These are phyloP conservation scores for Trichophyton verrucosum DNA, from an alignment of 2,329 filamentous ascomycete genomes.

Conservation along the genomic window DNA sequence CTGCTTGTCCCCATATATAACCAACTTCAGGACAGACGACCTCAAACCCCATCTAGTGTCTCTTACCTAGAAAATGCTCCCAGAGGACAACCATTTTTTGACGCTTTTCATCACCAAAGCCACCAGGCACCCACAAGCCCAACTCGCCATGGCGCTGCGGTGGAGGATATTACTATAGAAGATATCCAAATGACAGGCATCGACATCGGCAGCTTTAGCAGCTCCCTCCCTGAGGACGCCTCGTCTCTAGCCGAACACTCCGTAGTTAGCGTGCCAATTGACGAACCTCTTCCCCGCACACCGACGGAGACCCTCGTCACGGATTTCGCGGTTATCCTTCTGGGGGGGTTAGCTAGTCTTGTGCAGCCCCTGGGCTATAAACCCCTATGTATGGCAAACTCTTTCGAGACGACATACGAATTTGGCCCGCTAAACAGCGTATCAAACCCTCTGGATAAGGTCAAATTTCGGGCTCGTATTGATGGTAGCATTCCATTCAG, in stretches of 20 bases:
- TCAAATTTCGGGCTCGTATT: constrained; percentile 10
- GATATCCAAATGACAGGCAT: too few species aligned
- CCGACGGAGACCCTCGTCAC: constrained; percentile 12
- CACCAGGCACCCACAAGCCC: too few species aligned
- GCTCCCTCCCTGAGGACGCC: neutral
- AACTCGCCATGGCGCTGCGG: too few species aligned
- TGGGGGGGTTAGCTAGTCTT: constrained; percentile 9
- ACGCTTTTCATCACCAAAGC: neutral
- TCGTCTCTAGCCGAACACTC: neutral
- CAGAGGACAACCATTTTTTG: neutral
- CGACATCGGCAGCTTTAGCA: too few species aligned
- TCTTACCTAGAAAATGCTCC: neutral
- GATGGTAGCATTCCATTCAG: constrained; percentile 12
- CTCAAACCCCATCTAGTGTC: neutral
- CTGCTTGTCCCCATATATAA: constrained; percentile 8
- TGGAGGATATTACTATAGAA: too few species aligned
- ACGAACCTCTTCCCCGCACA: constrained; percentile 9
- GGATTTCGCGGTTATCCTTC: constrained; percentile 12
- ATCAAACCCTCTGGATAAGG: constrained; percentile 2
- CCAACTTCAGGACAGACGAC: constrained; percentile 4
- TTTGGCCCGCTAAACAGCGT: constrained; percentile 10
- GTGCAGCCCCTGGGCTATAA: constrained; percentile 8
- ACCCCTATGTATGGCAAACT: constrained; percentile 11
- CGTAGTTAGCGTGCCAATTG: neutral
- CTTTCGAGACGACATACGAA: constrained; percentile 10